These are phyloP conservation scores for Aspergillus felis DNA, from an alignment of 2,329 filamentous ascomycete species.

Conservation along the genomic window DNA sequence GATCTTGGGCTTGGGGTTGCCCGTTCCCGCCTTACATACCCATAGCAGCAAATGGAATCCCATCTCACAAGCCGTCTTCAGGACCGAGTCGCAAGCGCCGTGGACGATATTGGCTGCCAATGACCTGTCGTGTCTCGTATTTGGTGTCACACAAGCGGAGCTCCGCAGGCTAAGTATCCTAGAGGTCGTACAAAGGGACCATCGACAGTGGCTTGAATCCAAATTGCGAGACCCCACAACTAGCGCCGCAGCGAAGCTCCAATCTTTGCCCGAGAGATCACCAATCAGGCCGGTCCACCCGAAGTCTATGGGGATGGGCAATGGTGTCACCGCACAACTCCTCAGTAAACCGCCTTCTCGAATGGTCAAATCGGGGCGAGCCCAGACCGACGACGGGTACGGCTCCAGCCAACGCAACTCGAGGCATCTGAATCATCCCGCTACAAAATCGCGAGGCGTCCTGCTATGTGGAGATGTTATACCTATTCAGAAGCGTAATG, in stretches of 20 bases:
- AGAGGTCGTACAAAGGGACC: conserved; percentile 87
- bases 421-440: conserved; percentile 63
- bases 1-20: conserved; percentile 36
- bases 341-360: conserved; percentile 74
- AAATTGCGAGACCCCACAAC: conserved; percentile 67
- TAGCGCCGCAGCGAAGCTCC: conserved; percentile 40
- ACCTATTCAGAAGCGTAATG: conserved; percentile 93
- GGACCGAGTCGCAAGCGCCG: conserved; percentile 82
- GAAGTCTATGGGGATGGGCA: conserved; percentile 60
- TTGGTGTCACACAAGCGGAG: conserved; percentile 96
- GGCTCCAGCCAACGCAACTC: conserved; percentile 43
- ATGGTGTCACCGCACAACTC: conserved; percentile 81
- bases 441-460: conserved; percentile 78
- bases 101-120: conserved; percentile 98
- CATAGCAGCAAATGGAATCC: conserved; percentile 88
- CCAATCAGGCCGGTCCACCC: conserved; percentile 34
- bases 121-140: conserved; percentile 93
- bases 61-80: conserved; percentile 93
- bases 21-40: conserved; percentile 64
- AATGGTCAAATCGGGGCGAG: conserved; percentile 42
- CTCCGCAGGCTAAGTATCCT: conserved; percentile 92
- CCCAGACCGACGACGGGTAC: conserved; percentile 58
- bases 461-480: conserved; percentile 96
- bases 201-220: conserved; percentile 81
- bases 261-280: conserved; percentile 30